Conservation (phyloP, 78 protist genomes). For the Dictyostelium discoideum region DNA sequence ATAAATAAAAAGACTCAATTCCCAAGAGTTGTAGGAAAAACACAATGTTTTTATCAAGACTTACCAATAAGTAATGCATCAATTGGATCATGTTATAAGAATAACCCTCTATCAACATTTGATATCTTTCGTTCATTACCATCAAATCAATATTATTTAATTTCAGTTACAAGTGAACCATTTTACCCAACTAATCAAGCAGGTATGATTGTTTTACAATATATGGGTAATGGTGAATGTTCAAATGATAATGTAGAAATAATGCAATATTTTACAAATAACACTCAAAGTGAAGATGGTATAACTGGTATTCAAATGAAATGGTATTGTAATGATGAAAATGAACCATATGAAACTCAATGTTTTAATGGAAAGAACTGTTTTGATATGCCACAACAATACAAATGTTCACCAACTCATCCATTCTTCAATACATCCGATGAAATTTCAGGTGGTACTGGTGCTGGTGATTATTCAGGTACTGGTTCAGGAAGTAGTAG, state of each 20-base stretch:
- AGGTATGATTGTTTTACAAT: not conserved
- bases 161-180: not conserved
- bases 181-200: not conserved
- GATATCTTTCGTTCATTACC: not conserved
- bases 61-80: not conserved
- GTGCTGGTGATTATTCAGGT: not conserved
- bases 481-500: not conserved
- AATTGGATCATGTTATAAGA: not conserved
- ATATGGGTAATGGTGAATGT: constrained; percentile 19
- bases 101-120: not conserved
- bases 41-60: not conserved
- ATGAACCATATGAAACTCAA: not conserved
- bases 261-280: not conserved
- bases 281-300: not conserved
- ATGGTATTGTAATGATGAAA: not conserved
- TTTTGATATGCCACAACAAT: not conserved
- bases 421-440: constrained; percentile 1
- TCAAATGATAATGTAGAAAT: not conserved
- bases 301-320: constrained; percentile 3
- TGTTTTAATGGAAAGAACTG: not conserved
- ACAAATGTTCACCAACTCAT: not conserved
- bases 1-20: not conserved
- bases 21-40: not conserved
- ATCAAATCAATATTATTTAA: not conserved
- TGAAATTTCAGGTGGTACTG: constrained; percentile 4